Evolutionary conservation across 2,329 filamentous ascomycete species (phyloP).

Genomic region (Colletotrichum eremochloae): DNA sequence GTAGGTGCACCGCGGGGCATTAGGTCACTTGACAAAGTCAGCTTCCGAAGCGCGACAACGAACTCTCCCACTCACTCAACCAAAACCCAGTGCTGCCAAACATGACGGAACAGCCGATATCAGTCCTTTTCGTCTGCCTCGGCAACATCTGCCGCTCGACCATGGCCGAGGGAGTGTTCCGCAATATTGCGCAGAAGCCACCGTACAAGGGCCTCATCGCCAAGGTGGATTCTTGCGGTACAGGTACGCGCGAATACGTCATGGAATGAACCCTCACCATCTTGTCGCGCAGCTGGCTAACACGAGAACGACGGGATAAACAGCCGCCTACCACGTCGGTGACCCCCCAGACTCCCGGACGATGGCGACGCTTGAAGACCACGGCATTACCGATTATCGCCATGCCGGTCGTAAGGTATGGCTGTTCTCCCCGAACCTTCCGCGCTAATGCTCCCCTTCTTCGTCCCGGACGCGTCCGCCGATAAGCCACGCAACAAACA

Average conservation of each 20-base stretch:
- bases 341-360: constrained; percentile 85
- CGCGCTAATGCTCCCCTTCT: constrained; percentile 10
- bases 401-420: constrained; percentile 84
- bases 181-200: constrained; percentile 73
- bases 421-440: not conserved
- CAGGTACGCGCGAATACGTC: constrained; percentile 60
- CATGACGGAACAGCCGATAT: constrained; percentile 63
- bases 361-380: constrained; percentile 78
- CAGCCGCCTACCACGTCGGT: constrained; percentile 85
- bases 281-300: constrained; percentile 15
- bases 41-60: constrained; percentile 26
- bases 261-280: constrained; percentile 15
- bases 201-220: constrained; percentile 72
- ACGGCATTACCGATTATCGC: constrained; percentile 82
- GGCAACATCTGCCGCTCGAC: constrained; percentile 96
- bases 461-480: not conserved
- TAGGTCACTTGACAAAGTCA: constrained; percentile 1
- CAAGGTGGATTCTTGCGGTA: constrained; percentile 89
- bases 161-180: constrained; percentile 97
- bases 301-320: not conserved
- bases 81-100: constrained; percentile 30
- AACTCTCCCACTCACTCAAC: constrained; percentile 7
- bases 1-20: constrained; percentile 29
- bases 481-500: not conserved
- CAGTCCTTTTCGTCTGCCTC: constrained; percentile 93